These are phyloP conservation scores for Leishmania mexicana DNA, from an alignment of 208 protist genomes.

Conservation along the genomic window DNA sequence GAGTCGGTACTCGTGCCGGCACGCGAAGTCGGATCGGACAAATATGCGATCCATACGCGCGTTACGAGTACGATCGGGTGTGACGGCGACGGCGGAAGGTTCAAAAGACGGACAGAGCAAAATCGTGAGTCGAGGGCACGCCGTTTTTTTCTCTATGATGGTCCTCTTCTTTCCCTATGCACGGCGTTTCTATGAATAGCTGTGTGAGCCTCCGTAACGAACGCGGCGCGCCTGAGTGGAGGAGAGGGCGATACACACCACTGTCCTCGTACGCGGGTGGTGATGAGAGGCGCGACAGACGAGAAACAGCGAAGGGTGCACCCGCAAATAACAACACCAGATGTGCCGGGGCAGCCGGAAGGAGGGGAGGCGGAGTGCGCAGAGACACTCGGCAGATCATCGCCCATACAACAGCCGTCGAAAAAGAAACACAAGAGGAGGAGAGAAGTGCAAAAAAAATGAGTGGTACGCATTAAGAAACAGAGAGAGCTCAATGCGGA, in stretches of 20 bases:
- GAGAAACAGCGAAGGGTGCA: background rate
- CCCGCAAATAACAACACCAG: background rate
- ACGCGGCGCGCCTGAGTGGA: background rate
- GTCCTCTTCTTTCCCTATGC: background rate
- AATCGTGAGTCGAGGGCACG: background rate
- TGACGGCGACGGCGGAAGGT: too few species aligned
- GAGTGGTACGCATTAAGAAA: too few species aligned
- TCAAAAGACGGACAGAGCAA: background rate
- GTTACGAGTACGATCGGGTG: background rate
- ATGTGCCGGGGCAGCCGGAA: background rate
- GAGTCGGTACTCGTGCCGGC: constrained; percentile 43
- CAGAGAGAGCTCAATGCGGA: too few species aligned
- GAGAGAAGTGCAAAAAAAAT: background rate
- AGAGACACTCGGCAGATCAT: background rate
- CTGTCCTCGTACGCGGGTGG: background rate
- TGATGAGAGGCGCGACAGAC: background rate
- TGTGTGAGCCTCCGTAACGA: too few species aligned
- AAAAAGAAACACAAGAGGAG: background rate
- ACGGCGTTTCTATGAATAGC: background rate
- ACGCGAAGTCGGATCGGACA: constrained; percentile 44
- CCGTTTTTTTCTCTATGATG: background rate
- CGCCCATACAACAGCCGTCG: background rate
- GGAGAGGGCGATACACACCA: background rate
- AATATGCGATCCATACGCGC: constrained; percentile 48
- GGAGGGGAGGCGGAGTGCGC: background rate